Percentiles rank a stretch among this genome's conserved stretches.
Conservation (phyloP, 768 basidiomycete genomes). For the Coprinopsis marcescibilis region DNA sequence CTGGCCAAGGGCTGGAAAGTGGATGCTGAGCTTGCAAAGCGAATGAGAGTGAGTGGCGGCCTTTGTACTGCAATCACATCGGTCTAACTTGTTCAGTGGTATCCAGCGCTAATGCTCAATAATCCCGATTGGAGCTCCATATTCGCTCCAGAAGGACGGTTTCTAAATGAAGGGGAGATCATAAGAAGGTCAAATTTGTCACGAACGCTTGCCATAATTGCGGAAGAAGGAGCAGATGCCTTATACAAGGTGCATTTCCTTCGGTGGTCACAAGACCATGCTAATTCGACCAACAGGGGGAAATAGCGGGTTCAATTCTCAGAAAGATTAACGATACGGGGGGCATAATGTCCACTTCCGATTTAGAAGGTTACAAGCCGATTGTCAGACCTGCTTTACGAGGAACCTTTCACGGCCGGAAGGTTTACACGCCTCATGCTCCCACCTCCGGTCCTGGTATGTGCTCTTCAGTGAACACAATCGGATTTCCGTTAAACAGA, state of each 20-base stretch:
- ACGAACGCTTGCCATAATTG: constrained; percentile 67
- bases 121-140: constrained; percentile 74
- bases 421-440: constrained; percentile 78
- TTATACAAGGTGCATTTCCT: constrained; percentile 64
- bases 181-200: constrained; percentile 74
- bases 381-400: constrained; percentile 67
- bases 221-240: constrained; percentile 67
- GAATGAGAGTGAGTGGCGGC: constrained; percentile 47
- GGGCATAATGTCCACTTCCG: constrained; percentile 73
- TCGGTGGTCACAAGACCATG: constrained; percentile 10
- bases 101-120: constrained; percentile 50
- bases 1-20: constrained; percentile 81
- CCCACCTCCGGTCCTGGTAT: constrained; percentile 78
- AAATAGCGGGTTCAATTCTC: constrained; percentile 76
- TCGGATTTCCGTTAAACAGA: neutral
- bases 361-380: constrained; percentile 66
- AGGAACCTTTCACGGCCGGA: constrained; percentile 72
- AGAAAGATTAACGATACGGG: constrained; percentile 65
- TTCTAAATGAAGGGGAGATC: constrained; percentile 69
- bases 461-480: constrained; percentile 9
- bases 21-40: constrained; percentile 64
- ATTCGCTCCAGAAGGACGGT: constrained; percentile 71
- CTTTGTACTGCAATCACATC: neutral
- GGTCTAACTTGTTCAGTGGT: constrained; percentile 29
- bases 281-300: constrained; percentile 41